Evolutionary conservation across 768 basidiomycete species (phyloP), one percentile per base, ranked within the genome.

Genomic region (Psilocybe tampanensis): DNA sequence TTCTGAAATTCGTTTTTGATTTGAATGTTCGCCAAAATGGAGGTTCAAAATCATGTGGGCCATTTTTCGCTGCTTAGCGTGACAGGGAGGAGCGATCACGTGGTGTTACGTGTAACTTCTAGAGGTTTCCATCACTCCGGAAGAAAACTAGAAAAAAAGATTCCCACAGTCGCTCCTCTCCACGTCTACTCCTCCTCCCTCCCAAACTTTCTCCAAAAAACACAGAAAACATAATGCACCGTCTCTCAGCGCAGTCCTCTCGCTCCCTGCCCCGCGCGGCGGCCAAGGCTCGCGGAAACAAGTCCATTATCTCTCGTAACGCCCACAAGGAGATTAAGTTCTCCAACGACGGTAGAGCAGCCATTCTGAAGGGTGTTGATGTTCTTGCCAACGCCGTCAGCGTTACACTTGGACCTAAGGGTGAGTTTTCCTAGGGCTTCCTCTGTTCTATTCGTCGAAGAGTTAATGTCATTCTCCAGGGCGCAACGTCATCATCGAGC

Each of bases 401-500:
- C 63, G 94, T 97, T 47, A 99, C 96, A 41, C 85, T 98, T 22
- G 96, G 96, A 56, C 96, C 96, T 29, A 98, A 99, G 78, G 95
- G 94, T 88, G 51, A 5, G 36, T 39, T 39, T 39, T 15, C 12
- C 15, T 88, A 52, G 4, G 36, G 6, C 15, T 39, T 15, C 12
- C 15, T 15, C 36, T 13, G 36, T 39, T 39, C 12, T 39, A n/a
- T 13, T 34, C 15, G 8, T 34, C 15, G 7, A 34, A 34, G n/a
- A n/a, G n/a, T n/a, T n/a, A n/a, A n/a, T n/a, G n/a, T n/a, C n/a
- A n/a, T n/a, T n/a, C 12, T 45, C 15, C 55, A 93, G 94, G 94
- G 64, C 86, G 95, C 69, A 99, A 97, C 73, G 96, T 98, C 70
- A 98, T 98, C 79, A 97, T 98, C 67, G 96, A 98, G 76, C 91